phyloP scores from a whole-genome alignment of 345 rosid species.

The Bruguiera sexangula region DNA sequence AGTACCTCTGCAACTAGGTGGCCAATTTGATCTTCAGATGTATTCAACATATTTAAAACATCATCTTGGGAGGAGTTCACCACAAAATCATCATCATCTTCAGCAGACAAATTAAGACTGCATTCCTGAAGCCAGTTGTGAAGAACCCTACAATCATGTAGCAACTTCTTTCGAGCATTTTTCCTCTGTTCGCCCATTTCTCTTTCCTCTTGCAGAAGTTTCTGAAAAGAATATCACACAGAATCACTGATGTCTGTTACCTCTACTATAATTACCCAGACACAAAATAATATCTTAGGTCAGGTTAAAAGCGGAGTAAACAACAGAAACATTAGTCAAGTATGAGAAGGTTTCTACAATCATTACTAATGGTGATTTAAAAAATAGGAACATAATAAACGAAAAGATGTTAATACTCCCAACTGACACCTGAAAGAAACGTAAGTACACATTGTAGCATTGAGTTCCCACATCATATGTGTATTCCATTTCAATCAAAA shows the following conservation, averaged over 20 bases:
- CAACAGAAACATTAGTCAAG: too few species aligned
- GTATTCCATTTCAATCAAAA: too few species aligned
- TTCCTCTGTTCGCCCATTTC: slow-evolving; percentile 36
- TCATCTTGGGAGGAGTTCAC: slow-evolving; percentile 43
- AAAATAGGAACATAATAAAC: background rate
- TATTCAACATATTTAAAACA: slow-evolving; percentile 49
- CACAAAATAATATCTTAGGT: background rate
- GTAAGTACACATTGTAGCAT: too few species aligned
- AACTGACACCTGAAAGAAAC: too few species aligned
- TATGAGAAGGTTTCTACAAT: too few species aligned
- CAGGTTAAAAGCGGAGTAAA: background rate
- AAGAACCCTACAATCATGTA: slow-evolving; percentile 60
- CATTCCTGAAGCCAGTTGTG: slow-evolving; percentile 58
- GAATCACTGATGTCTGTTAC: background rate
- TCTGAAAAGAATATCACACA: slow-evolving; percentile 37
- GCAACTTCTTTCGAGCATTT: slow-evolving; percentile 52
- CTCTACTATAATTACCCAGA: too few species aligned
- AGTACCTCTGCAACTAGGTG: slow-evolving; percentile 51
- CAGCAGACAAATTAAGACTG: slow-evolving; percentile 40
- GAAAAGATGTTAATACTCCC: too few species aligned
- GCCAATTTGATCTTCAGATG: slow-evolving; percentile 51
- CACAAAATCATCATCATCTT: slow-evolving; percentile 35
- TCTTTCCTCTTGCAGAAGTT: slow-evolving; percentile 63
- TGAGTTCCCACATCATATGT: too few species aligned
- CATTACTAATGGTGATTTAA: background rate